Percentiles rank a stretch among this genome's conserved stretches.
phyloP scores from a whole-genome alignment of 345 rosid species.

The Lumnitzera racemosa region DNA sequence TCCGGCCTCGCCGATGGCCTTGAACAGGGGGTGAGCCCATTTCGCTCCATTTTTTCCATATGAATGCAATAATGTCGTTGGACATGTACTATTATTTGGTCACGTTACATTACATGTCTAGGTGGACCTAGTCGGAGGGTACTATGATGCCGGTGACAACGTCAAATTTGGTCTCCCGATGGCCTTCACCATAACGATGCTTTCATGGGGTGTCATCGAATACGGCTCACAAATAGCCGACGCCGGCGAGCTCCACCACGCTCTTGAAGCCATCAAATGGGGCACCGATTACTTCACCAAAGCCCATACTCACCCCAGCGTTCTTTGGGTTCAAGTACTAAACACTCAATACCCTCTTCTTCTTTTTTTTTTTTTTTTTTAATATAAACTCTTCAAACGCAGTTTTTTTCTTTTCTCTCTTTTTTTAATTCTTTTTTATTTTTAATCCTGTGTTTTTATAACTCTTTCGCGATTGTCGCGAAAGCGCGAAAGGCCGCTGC shows the following conservation, averaged over 20 bases:
- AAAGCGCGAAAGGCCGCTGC: no score
- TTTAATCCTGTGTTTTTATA: no score
- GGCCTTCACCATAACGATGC: conserved; percentile 85
- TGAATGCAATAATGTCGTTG: no score
- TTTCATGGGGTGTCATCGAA: conserved; percentile 78
- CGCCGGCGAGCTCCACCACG: conserved; percentile 51
- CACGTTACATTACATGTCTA: conserved; percentile 1
- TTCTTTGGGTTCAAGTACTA: conserved; percentile 52
- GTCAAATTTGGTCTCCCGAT: conserved; percentile 86
- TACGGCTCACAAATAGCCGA: conserved; percentile 40
- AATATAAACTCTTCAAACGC: neutral
- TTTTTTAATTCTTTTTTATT: no score
- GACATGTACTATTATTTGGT: neutral
- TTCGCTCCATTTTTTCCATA: neutral
- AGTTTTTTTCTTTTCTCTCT: no score
- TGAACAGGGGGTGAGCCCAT: conserved; percentile 47
- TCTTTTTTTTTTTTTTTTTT: neutral
- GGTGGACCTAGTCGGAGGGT: conserved; percentile 94
- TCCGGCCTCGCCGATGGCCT: conserved; percentile 66
- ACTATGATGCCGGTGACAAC: conserved; percentile 92
- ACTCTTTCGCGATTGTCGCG: no score
- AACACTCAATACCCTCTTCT: neutral
- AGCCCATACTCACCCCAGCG: conserved; percentile 52
- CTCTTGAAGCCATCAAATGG: conserved; percentile 73
- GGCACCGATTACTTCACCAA: conserved; percentile 88